Percentiles rank a stretch among this genome's conserved stretches.
Conservation (phyloP, 768 basidiomycete genomes). For the Trametes cingulata region DNA sequence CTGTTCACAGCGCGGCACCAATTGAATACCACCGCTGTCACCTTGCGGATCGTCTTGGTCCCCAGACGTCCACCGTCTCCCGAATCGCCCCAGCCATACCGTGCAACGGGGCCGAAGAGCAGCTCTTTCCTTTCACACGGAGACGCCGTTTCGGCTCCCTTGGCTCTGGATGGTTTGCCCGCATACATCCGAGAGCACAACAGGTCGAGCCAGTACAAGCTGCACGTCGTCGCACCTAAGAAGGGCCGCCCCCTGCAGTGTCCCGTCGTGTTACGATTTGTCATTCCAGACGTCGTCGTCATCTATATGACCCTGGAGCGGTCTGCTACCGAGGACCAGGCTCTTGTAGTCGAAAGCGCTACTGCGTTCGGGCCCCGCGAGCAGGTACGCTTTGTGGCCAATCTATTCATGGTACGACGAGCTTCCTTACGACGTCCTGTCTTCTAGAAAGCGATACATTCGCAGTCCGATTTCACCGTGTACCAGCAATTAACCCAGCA, state of each 20-base stretch:
- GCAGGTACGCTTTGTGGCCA: slow-evolving; percentile 43
- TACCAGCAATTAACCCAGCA: slow-evolving; percentile 70
- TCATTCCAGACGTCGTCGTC: slow-evolving; percentile 63
- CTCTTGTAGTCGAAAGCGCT: slow-evolving; percentile 58
- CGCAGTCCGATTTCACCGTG: slow-evolving; percentile 64
- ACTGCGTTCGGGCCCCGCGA: slow-evolving; percentile 77
- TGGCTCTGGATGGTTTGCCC: slow-evolving; percentile 48
- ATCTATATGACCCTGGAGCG: slow-evolving; percentile 55
- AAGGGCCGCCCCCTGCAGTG: slow-evolving; percentile 24
- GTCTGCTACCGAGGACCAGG: slow-evolving; percentile 28
- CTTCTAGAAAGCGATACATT: slow-evolving; percentile 62
- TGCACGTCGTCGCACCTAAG: slow-evolving; percentile 59
- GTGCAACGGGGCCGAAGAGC: slow-evolving; percentile 42
- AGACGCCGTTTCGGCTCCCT: slow-evolving; percentile 37
- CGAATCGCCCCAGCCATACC: slow-evolving; percentile 61
- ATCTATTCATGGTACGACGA: not conserved
- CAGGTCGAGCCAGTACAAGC: slow-evolving; percentile 37
- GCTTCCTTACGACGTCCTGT: slow-evolving; percentile 5
- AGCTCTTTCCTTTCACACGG: slow-evolving; percentile 45
- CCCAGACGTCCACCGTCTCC: slow-evolving; percentile 52
- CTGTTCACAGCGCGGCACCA: not conserved
- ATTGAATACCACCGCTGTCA: not conserved
- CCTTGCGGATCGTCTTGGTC: not conserved
- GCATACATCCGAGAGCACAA: slow-evolving; percentile 65
- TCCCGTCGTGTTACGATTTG: slow-evolving; percentile 55